phyloP scores from a whole-genome alignment of 2,329 filamentous ascomycete species.

The Aureobasidium subglaciale region DNA sequence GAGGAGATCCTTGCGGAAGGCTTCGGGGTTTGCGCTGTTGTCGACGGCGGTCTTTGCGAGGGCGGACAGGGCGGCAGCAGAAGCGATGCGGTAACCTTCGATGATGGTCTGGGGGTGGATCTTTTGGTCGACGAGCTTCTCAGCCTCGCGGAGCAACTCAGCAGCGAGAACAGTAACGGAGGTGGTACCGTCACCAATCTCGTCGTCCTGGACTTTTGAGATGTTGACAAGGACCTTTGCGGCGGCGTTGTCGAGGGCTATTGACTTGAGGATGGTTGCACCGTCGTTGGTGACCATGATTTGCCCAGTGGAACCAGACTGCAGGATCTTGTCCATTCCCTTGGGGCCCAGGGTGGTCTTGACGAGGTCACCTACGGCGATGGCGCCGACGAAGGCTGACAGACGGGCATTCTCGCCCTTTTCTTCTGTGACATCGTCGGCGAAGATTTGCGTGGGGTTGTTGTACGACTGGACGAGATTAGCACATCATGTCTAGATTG shows the following conservation, averaged over 20 bases:
- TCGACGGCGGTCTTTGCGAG: slow-evolving; percentile 81
- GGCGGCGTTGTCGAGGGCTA: slow-evolving; percentile 95
- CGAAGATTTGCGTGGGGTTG: slow-evolving; percentile 96
- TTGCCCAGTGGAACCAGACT: slow-evolving; percentile 90
- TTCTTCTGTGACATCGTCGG: slow-evolving; percentile 92
- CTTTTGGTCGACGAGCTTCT: slow-evolving; percentile 95
- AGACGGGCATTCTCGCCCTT: slow-evolving; percentile 99
- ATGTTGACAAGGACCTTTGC: slow-evolving; percentile 99
- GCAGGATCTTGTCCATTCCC: slow-evolving; percentile 98
- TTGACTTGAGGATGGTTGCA: slow-evolving; percentile 95
- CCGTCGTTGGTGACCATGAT: slow-evolving; percentile 99
- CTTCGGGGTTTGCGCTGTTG: slow-evolving; percentile 73
- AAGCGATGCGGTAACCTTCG: slow-evolving; percentile 97
- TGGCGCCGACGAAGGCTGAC: slow-evolving; percentile 95
- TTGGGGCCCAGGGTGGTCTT: slow-evolving; percentile 97
- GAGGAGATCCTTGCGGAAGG: slow-evolving; percentile 82
- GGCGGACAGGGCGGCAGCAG: slow-evolving; percentile 75
- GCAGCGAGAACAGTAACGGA: slow-evolving; percentile 95
- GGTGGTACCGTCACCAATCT: slow-evolving; percentile 95
- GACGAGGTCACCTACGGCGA: slow-evolving; percentile 92
- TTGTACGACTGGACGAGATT: slow-evolving; percentile 29
- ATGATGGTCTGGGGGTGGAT: slow-evolving; percentile 99
- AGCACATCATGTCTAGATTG: not conserved
- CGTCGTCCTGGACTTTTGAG: slow-evolving; percentile 97
- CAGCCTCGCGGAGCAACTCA: slow-evolving; percentile 89